These are phyloP conservation scores for Fusarium redolens DNA, from an alignment of 2,329 filamentous ascomycete species.

Conservation along the genomic window DNA sequence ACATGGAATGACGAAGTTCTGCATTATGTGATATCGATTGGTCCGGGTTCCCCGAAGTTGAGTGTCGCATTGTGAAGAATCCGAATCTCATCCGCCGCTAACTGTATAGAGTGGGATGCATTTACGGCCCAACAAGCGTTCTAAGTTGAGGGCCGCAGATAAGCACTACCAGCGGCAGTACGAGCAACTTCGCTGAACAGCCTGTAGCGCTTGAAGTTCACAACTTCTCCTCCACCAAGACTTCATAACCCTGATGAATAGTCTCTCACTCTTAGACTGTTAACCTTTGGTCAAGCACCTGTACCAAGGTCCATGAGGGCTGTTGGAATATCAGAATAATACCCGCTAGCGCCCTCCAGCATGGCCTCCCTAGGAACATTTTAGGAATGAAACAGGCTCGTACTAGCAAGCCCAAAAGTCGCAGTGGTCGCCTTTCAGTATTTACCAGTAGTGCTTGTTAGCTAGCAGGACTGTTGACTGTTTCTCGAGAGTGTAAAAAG, in stretches of 20 bases:
- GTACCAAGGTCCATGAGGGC: too few species aligned
- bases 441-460: neutral
- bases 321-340: too few species aligned
- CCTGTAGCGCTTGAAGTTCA: too few species aligned
- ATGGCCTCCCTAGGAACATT: too few species aligned
- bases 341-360: too few species aligned
- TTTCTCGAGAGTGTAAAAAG: neutral
- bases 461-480: too few species aligned
- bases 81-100: neutral
- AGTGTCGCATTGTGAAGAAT: neutral
- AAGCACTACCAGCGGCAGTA: neutral
- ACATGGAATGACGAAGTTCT: neutral
- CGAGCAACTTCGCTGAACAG: neutral
- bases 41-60: neutral
- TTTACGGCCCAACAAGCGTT: neutral
- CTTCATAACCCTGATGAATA: too few species aligned
- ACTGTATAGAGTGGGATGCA: neutral
- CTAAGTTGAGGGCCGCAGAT: rapidly evolving
- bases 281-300: too few species aligned
- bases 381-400: too few species aligned
- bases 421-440: neutral
- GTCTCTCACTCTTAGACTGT: too few species aligned
- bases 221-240: too few species aligned
- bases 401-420: neutral
- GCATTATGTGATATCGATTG: neutral